Conservation (phyloP, 371 early-diverging fungal species). For the Mucor saturninus region DNA sequence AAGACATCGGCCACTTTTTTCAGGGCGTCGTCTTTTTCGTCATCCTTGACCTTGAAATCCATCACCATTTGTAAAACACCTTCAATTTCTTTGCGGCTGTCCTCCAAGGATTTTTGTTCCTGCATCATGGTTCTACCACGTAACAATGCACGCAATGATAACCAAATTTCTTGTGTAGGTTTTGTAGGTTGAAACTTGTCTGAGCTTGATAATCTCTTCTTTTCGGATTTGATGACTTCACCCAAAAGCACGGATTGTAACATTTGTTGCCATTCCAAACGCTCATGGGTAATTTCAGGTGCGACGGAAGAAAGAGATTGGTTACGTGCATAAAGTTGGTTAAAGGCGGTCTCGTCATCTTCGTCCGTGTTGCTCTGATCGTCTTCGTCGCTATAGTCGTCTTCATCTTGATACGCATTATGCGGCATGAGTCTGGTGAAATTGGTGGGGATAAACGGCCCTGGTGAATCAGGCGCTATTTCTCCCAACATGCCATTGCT, state of each 20-base stretch:
- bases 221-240: constrained; percentile 87
- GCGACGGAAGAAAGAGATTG: constrained; percentile 40
- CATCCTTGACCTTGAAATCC: constrained; percentile 63
- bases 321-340: constrained; percentile 41
- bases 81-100: constrained; percentile 68
- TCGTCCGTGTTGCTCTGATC: constrained; percentile 34
- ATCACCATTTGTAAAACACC: constrained; percentile 67
- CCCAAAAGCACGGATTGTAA: constrained; percentile 83
- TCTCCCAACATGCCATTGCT: neutral
- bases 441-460: constrained; percentile 26
- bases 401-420: constrained; percentile 30
- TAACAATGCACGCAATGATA: constrained; percentile 71
- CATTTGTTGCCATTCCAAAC: constrained; percentile 87
- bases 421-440: constrained; percentile 16
- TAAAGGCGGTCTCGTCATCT: constrained; percentile 41
- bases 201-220: constrained; percentile 67
- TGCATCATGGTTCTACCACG: constrained; percentile 66
- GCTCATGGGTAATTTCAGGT: constrained; percentile 68
- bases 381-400: constrained; percentile 38
- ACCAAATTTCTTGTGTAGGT: constrained; percentile 75
- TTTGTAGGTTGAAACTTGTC: constrained; percentile 57
- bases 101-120: constrained; percentile 72
- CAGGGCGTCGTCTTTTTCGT: constrained; percentile 46
- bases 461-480: constrained; percentile 6
- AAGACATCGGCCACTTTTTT: constrained; percentile 72